These are phyloP conservation scores for Penicillium sp. DNA, from an alignment of 2,329 filamentous ascomycete species.

Conservation along the genomic window DNA sequence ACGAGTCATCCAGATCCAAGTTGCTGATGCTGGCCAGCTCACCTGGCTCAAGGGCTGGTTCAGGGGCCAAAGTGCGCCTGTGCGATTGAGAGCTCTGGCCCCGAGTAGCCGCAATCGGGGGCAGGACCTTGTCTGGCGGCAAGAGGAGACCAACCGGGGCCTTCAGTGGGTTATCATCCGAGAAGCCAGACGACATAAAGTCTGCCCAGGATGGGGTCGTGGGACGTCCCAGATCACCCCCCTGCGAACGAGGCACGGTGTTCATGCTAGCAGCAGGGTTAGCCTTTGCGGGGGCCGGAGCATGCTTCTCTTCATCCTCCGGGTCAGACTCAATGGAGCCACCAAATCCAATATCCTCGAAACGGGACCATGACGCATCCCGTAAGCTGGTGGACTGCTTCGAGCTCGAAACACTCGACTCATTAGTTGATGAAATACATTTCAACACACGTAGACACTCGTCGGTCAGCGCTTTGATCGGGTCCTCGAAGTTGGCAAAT, in stretches of 20 bases:
- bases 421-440: conserved; percentile 83
- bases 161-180: conserved; percentile 69
- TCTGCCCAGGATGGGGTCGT: conserved; percentile 98
- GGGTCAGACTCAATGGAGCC: conserved; percentile 68
- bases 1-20: conserved; percentile 87
- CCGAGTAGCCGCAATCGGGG: conserved; percentile 70
- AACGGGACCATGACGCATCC: conserved; percentile 94
- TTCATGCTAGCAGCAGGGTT: conserved; percentile 55
- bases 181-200: conserved; percentile 90
- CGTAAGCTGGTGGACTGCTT: conserved; percentile 71
- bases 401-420: conserved; percentile 71
- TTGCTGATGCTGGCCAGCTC: conserved; percentile 89
- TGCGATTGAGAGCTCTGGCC: conserved; percentile 88
- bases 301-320: conserved; percentile 54
- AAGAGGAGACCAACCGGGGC: conserved; percentile 64
- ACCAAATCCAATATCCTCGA: conserved; percentile 91
- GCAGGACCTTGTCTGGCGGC: conserved; percentile 88
- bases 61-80: conserved; percentile 66
- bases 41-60: conserved; percentile 74
- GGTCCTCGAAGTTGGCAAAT: conserved; percentile 87
- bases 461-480: conserved; percentile 81
- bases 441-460: conserved; percentile 89
- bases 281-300: conserved; percentile 30
- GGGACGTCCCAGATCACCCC: conserved; percentile 70
- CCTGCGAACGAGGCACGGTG: conserved; percentile 65